Conservation (phyloP, 2,329 filamentous ascomycete species). For the Chrysosporium keratinophilum region DNA sequence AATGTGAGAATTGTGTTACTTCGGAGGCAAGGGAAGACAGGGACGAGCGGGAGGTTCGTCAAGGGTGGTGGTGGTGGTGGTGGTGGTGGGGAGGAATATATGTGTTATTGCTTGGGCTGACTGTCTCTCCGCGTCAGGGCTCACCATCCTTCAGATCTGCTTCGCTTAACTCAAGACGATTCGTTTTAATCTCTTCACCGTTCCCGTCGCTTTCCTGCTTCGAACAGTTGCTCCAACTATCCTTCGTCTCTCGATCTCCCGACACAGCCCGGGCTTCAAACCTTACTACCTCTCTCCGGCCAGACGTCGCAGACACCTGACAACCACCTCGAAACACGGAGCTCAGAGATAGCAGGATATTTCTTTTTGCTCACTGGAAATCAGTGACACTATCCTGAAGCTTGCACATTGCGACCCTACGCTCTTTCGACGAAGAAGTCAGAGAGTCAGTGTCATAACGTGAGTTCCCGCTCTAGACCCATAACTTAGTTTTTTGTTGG, state of each 20-base stretch:
- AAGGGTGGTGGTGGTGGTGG: neutral
- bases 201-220: neutral
- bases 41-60: neutral
- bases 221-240: neutral
- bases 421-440: neutral
- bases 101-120: neutral
- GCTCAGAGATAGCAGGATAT: neutral
- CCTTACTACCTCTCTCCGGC: neutral
- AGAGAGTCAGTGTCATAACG: neutral
- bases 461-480: constrained; percentile 3
- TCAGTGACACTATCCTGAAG: neutral
- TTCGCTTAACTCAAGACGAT: neutral
- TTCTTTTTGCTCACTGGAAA: neutral
- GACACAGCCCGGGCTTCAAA: too few relatives aligned
- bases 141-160: neutral
- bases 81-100: neutral
- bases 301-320: neutral
- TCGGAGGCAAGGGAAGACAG: neutral
- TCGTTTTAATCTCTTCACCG: too few relatives aligned
- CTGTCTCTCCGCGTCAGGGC: neutral
- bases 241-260: neutral
- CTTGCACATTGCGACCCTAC: neutral
- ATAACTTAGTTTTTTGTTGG: neutral
- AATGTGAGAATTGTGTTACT: constrained; percentile 10
- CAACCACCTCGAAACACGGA: neutral